Percentiles rank a stretch among this genome's conserved stretches.
phyloP scores from a whole-genome alignment of 345 rosid genomes.

The Citrus australasica region DNA sequence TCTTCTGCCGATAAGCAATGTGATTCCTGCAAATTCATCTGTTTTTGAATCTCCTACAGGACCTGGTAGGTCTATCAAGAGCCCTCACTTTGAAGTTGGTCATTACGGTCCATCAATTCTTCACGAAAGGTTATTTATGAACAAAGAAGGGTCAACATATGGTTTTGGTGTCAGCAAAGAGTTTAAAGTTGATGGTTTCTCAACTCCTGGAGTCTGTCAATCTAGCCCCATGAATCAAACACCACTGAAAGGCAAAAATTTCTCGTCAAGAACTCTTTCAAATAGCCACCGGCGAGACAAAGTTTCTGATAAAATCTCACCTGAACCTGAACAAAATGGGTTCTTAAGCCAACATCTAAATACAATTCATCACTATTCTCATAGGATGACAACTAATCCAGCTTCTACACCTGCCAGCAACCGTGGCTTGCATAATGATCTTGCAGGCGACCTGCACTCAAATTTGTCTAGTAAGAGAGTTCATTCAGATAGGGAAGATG shows the following conservation, averaged over 20 bases:
- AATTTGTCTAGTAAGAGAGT: conserved; percentile 38
- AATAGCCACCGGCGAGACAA: conserved; percentile 28
- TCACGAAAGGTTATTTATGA: conserved; percentile 40
- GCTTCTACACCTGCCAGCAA: conserved; percentile 34
- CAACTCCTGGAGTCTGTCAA: conserved; percentile 29
- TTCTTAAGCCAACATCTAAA: conserved; percentile 31
- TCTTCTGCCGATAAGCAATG: conserved; percentile 25
- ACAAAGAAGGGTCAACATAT: conserved; percentile 34
- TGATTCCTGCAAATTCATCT: conserved; percentile 24
- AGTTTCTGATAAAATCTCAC: conserved; percentile 32
- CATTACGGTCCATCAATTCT: conserved; percentile 32
- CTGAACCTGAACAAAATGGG: conserved; percentile 50
- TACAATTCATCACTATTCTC: conserved; percentile 34
- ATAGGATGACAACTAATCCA: conserved; percentile 31
- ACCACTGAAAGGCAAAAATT: conserved; percentile 38
- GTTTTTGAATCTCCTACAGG: conserved; percentile 39
- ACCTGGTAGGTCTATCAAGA: conserved; percentile 25
- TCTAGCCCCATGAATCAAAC: conserved; percentile 19
- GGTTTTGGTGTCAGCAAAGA: conserved; percentile 34
- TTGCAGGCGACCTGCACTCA: conserved; percentile 25
- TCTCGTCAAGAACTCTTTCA: conserved; percentile 25
- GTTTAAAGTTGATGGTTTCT: conserved; percentile 37
- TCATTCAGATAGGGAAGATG: conserved; percentile 34
- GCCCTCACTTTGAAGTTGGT: conserved; percentile 20
- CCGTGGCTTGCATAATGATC: conserved; percentile 31